These are phyloP conservation scores for Aspergillus ochraceoroseus DNA, from an alignment of 2,329 filamentous ascomycete species.

Conservation along the genomic window DNA sequence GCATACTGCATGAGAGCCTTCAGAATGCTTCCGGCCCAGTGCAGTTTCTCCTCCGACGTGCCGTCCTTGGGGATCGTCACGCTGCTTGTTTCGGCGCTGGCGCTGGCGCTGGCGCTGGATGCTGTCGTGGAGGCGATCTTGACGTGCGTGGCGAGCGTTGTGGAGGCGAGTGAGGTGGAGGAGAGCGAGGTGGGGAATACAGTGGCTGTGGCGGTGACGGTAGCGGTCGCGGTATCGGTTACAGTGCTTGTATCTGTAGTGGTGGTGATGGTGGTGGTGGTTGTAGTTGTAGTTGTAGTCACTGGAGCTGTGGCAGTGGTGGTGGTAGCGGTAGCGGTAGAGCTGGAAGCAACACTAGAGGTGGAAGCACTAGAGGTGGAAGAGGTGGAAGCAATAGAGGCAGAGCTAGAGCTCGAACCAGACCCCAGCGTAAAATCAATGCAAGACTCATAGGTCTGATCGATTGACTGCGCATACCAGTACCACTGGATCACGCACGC, in stretches of 20 bases:
- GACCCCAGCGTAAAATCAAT: slow-evolving; percentile 32
- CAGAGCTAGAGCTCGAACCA: slow-evolving; percentile 16
- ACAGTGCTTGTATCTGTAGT: slow-evolving; percentile 15
- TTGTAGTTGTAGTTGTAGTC: slow-evolving; percentile 12
- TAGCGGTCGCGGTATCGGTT: slow-evolving; percentile 13
- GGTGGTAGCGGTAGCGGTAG: slow-evolving; percentile 11
- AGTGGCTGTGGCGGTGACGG: slow-evolving; percentile 4
- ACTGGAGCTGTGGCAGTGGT: slow-evolving; percentile 16
- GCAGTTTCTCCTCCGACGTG: slow-evolving; percentile 21
- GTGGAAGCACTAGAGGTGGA: slow-evolving; percentile 16
- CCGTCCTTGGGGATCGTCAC: slow-evolving; percentile 19
- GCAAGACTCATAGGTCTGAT: slow-evolving; percentile 37
- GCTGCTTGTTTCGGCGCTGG: no score
- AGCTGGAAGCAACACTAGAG: slow-evolving; percentile 5
- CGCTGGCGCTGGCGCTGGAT: no score
- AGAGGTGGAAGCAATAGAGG: slow-evolving; percentile 17
- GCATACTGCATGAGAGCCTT: slow-evolving; percentile 18
- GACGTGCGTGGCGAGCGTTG: slow-evolving; percentile 15
- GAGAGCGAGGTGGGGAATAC: neutral
- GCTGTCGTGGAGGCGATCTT: slow-evolving; percentile 14
- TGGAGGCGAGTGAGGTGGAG: slow-evolving; percentile 8
- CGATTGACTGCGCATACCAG: slow-evolving; percentile 32
- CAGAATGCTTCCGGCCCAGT: slow-evolving; percentile 16
- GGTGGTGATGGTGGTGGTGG: slow-evolving; percentile 9
- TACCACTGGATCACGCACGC: slow-evolving; percentile 37